Conservation (phyloP, 2,329 filamentous ascomycete genomes). For the Chaetomium globosum region DNA sequence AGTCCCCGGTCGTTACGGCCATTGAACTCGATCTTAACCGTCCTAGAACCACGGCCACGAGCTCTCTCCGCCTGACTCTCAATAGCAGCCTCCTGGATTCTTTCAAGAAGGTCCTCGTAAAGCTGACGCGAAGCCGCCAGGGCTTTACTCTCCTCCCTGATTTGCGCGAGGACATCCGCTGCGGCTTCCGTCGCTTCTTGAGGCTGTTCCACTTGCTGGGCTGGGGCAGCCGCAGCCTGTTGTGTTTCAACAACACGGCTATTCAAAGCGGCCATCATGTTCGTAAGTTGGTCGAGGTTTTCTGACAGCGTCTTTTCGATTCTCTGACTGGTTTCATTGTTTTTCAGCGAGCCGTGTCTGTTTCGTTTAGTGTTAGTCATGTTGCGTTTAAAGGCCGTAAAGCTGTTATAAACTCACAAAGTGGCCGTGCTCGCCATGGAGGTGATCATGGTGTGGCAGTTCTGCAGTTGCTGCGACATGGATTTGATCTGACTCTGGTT, state of each 20-base stretch:
- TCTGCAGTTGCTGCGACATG: constrained; percentile 43
- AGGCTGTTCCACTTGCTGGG: not conserved
- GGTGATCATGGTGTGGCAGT: constrained; percentile 41
- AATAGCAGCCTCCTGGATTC: not conserved
- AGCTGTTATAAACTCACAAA: constrained; percentile 36
- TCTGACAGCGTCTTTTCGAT: not conserved
- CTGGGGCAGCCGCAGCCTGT: too few relatives aligned
- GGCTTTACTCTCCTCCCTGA: not conserved
- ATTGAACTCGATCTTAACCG: not conserved
- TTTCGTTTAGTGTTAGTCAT: not conserved
- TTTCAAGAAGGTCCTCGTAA: not conserved
- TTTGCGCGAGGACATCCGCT: not conserved
- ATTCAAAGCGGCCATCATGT: not conserved
- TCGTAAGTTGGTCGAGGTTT: not conserved
- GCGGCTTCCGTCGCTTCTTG: not conserved
- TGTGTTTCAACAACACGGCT: not conserved
- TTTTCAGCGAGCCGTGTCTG: not conserved
- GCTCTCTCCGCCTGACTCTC: not conserved
- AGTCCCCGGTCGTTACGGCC: not conserved
- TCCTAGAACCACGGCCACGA: not conserved
- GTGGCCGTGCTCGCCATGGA: constrained; percentile 40
- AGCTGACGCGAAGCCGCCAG: not conserved
- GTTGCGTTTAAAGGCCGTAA: not conserved
- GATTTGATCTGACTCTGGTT: constrained; percentile 42
- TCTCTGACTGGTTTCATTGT: not conserved